Conservation (phyloP, 345 rosid genomes). For the Eucalyptus decipiens region DNA sequence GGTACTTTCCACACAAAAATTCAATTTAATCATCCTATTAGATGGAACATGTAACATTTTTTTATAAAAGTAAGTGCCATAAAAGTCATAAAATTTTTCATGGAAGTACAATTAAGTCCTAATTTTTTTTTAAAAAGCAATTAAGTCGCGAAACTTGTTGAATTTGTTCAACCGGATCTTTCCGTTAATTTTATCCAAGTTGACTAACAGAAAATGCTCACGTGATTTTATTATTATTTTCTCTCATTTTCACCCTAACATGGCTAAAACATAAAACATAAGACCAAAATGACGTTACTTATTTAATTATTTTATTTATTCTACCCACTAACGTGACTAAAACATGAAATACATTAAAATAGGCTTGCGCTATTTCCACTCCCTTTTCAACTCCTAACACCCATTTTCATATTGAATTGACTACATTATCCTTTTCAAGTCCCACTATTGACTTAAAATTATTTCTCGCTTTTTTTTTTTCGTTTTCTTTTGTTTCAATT, state of each 20-base stretch:
- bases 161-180: not conserved
- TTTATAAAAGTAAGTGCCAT: not conserved
- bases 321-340: not conserved
- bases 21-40: not conserved
- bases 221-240: not conserved
- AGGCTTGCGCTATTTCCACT: no score
- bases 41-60: not conserved
- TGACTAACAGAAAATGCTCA: not conserved
- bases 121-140: rapidly evolving
- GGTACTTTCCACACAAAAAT: not conserved
- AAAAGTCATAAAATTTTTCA: not conserved
- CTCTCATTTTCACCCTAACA: not conserved
- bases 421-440: no score
- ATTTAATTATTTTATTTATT: no score
- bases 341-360: not conserved
- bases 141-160: not conserved
- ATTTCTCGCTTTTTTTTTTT: no score
- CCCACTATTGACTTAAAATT: no score
- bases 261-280: not conserved
- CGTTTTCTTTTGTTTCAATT: no score
- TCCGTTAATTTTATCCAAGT: not conserved
- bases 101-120: not conserved
- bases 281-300: not conserved
- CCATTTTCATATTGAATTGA: no score
- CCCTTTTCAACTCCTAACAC: no score